Conservation (phyloP, 2,329 filamentous ascomycete genomes). For the Aspergillus persii region DNA sequence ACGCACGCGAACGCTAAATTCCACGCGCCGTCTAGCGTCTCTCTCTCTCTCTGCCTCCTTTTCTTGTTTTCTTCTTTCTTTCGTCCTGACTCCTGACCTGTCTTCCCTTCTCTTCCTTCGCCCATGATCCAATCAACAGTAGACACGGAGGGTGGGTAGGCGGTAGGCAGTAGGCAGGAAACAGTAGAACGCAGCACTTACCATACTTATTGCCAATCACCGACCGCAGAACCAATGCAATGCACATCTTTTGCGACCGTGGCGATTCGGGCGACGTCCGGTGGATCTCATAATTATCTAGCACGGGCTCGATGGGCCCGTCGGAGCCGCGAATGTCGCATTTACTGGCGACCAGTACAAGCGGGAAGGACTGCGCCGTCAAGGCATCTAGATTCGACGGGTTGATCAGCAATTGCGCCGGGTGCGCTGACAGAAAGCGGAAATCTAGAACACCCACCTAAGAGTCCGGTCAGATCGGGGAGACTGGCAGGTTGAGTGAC, state of each 20-base stretch:
- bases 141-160: neutral
- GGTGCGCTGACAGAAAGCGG: neutral
- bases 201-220: slow-evolving; percentile 67
- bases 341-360: slow-evolving; percentile 82
- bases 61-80: neutral
- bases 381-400: slow-evolving; percentile 61
- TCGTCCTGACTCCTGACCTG: neutral
- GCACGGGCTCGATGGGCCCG: slow-evolving; percentile 70
- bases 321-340: slow-evolving; percentile 73
- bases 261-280: slow-evolving; percentile 69
- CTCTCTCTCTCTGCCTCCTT: neutral
- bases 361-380: slow-evolving; percentile 69
- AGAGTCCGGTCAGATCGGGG: slow-evolving; percentile 67
- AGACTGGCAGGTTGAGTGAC: slow-evolving; percentile 76
- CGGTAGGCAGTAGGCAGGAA: neutral
- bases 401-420: slow-evolving; percentile 10
- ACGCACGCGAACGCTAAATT: slow-evolving; percentile 29
- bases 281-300: slow-evolving; percentile 69
- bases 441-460: slow-evolving; percentile 62
- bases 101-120: neutral
- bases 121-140: neutral
- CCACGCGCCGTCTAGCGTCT: slow-evolving; percentile 24
- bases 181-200: slow-evolving; percentile 45
- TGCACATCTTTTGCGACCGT: slow-evolving; percentile 70
- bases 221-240: slow-evolving; percentile 71